Base-by-base conservation (phyloP, 768 basidiomycete genomes). In the Phylloporus arenicola region DNA sequence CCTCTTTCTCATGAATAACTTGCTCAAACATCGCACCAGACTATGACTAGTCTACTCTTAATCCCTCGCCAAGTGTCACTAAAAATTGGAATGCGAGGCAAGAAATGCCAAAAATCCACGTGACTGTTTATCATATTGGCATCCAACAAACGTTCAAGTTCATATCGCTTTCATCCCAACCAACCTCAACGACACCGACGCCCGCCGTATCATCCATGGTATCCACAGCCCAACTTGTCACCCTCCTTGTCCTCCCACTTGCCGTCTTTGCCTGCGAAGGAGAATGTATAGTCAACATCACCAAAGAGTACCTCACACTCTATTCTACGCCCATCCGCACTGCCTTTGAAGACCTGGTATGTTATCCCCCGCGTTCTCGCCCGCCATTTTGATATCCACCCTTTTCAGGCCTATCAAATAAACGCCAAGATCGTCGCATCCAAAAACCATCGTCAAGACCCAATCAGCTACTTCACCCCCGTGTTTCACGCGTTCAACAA, bases 181-280 rank as follows among this genome's bases (percentile, higher is more conserved):
- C 13, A 33, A 16, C 29, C n/a, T 19, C 25, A 8, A 50, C 29
- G 33, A 34, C 46, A 49, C 30, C 57, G 35, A 49, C 38, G 46
- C 48, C 48, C 53, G 55, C 53, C 44, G 25, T 40, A 22, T 35
- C 42, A 29, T 19, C 30, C 51, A 68, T 65, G 64, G 37, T 65
- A 19, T 54, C 39, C 19, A 52, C 38, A 40, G 38, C 55, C 46
- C 54, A 59, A 47, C 35, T 67, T 46, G 7, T 64, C 42, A 40
- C 64, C 27, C 35, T 70, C 27, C 43, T 70, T 47, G 33, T 61
- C 17, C 56, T 66, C 57, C 71, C 75, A 40, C 60, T 67, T 58
- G 60, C 70, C 37, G 74, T 78, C 51, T 58, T 61, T 33, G 81
- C 81, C 25, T 90, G 87, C 63, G 87, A 89, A 72, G 82, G 80